Evolutionary conservation across 2,329 filamentous ascomycete genomes (phyloP), one percentile per base, ranked within the genome.

Genomic region (Rhinocladiella similis): DNA sequence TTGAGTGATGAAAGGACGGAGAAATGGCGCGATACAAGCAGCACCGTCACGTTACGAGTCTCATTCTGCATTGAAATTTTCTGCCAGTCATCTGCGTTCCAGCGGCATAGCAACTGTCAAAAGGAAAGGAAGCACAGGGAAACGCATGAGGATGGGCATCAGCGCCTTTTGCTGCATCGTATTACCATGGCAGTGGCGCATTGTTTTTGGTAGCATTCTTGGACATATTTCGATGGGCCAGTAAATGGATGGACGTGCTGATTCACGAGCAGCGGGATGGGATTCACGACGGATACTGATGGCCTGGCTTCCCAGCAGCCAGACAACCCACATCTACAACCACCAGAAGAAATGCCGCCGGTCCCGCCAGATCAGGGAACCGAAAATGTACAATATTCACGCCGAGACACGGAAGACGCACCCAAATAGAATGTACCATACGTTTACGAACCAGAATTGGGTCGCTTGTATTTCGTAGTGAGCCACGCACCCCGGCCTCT

Each of bases 61-160:
- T 33, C 29, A 33, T 47, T 20, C 33, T 38, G 22, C 27, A 56
- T 19, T 48, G 35, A 53, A 39, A 22, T 6, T 20, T 39, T 18
- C 36, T 29, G 38, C 27, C 20, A 10, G 10, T 41, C 18, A 41
- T 53, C 29, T 52, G 59, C 55, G 47, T 56, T 56, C 45, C 43
- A 58, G 53, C 52, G 59, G 53, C 49, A 50, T 53, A 16, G 47
- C 48, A 14, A 16, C 27, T 14, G 45, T 38, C 48, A 47, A 45
- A 18, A 13, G 35, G 35, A 5, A 10, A 47, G 22, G 9, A 39
- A 27, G 20, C 29, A 36, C 16, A 9, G 16, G 27, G 50, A 29
- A 18, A 14, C 48, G 38, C 29, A 25, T 36, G 18, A 36, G 46
- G 25, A 47, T 48, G 25, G 46, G 38, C 38, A 41, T 16, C 12